Evolutionary conservation across 352 stramenopile genomes (phyloP), one percentile per base, ranked within the genome.

Genomic region (Globisporangium emineosum): DNA sequence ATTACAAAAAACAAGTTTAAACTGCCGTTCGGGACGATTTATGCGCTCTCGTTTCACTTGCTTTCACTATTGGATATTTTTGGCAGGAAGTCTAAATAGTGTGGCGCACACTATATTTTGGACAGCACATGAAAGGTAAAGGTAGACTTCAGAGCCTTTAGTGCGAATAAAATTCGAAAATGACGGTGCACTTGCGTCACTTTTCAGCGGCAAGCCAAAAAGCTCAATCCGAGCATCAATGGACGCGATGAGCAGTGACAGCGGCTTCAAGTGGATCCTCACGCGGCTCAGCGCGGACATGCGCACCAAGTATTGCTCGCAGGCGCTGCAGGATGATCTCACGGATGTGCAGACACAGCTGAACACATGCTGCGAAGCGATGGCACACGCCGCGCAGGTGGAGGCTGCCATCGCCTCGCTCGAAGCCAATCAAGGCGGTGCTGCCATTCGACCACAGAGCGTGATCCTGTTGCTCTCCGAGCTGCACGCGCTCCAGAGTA

Each of bases 181-280:
- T 43, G 35, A 43, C 35, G 35, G 13, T 43, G 5, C 13, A 43
- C 35, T 43, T 21, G 15, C 5, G 8, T 1, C 15, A 45, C 37
- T 45, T 15, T 13, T 17, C 32, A 40, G 10, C 5, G 13, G 9
- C 33, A 15, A 40, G 17, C 17, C 12, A n/a, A 45, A 45, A n/a
- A 45, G 37, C 37, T n/a, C 3, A 21, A n/a, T 32, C 5, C 5
- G 9, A 15, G 12, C 17, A n/a, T 5, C 17, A 60, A 60, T 60
- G 60, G 60, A 54, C 25, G 40, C 25, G 37, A 63, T 25, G 17
- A 63, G 42, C 49, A n/a, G 23, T 15, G 50, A 51, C 37, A 67
- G 47, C 45, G 69, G 72, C 13, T 79, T 74, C 57, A 32, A 67
- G 49, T 66, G 66, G 37, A 68, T 79, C 61, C 69, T 79, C 23